Base-by-base conservation (phyloP, 164 flowering plant species). In the Aristolochia contorta region DNA sequence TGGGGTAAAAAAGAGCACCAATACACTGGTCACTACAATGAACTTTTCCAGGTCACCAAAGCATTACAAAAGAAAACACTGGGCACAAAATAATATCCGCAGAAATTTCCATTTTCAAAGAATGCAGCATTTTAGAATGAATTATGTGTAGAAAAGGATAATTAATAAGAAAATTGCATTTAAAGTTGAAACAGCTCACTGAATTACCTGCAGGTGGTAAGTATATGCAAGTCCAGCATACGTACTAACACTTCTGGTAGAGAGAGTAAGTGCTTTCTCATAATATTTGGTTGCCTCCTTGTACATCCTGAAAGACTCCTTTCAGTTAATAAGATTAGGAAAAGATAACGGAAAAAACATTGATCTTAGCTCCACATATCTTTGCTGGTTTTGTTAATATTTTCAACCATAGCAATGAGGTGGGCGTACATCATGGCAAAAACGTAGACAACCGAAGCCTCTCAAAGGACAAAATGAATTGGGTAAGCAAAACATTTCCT, bases 141-240 rank as follows among this genome's bases (percentile, higher is more conserved):
- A 10, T 8, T 59, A 45, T 22, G 12, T 21, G 2, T n/a, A 45
- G 15, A 45, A 18, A 47, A 48, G 9, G 48, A n/a, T 23, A 59
- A 27, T 21, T 37, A 45, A 20, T 33, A 4, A 8, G 25, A 49
- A 21, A 47, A 58, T 41, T 21, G 45, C 18, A 58, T 45, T n/a
- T n/a, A n/a, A n/a, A n/a, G n/a, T n/a, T 20, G 16, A 43, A 58
- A 43, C 51, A 58, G 20, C 21, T 18, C 15, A 27, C 18, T 33
- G 3, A 30, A 30, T 24, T 78, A 92, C 98, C 98, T 82, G 97
- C 55, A 92, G 69, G 71, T 94, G 99, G 49, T 88, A 85, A 37
- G 97, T 86, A 75, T 91, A 94, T 16, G 99, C 99, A 63, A 94
- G 86, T 65, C 97, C 99, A 9, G 99, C 91, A 74, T 86, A 94